phyloP scores from a whole-genome alignment of 495 filamentous ascomycete genomes.

The Pyrenula aspistea region DNA sequence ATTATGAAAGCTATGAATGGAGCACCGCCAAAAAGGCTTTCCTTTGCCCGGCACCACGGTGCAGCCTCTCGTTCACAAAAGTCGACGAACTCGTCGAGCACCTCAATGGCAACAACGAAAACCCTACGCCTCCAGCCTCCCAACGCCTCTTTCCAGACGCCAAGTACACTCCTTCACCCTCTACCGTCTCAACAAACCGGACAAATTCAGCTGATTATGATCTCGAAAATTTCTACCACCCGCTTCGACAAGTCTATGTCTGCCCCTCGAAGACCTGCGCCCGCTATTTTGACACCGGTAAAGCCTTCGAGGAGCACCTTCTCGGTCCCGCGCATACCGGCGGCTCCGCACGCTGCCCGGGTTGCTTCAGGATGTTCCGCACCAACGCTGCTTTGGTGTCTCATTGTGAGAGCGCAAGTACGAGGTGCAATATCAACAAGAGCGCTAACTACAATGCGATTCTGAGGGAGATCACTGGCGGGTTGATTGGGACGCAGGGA shows the following conservation, averaged over 20 bases:
- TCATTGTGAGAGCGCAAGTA: conserved; percentile 33
- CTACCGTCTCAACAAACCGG: too few relatives aligned
- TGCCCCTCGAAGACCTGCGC: conserved; percentile 10
- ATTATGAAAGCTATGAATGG: too few relatives aligned
- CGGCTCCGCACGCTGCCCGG: conserved; percentile 19
- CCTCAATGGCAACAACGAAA: too few relatives aligned
- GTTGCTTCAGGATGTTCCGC: conserved; percentile 32
- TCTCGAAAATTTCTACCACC: conserved; percentile 1
- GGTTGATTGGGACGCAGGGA: conserved; percentile 24
- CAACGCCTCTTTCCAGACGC: not conserved
- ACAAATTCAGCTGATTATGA: too few relatives aligned
- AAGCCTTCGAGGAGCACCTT: conserved; percentile 14
- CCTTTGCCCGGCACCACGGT: too few relatives aligned
- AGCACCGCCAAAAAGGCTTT: too few relatives aligned
- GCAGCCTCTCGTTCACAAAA: too few relatives aligned
- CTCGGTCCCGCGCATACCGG: conserved; percentile 5
- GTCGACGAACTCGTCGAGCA: too few relatives aligned
- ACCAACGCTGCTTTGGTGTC: conserved; percentile 27
- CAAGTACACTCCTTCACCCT: not conserved
- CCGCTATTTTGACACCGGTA: conserved; percentile 1
- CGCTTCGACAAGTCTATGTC: conserved; percentile 3
- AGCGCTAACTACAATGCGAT: conserved; percentile 21
- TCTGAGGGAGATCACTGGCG: conserved; percentile 35
- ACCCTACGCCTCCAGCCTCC: not conserved
- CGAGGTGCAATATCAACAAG: conserved; percentile 29